Evolutionary conservation across 768 basidiomycete species (phyloP).

Genomic region (Mycena vitilis): DNA sequence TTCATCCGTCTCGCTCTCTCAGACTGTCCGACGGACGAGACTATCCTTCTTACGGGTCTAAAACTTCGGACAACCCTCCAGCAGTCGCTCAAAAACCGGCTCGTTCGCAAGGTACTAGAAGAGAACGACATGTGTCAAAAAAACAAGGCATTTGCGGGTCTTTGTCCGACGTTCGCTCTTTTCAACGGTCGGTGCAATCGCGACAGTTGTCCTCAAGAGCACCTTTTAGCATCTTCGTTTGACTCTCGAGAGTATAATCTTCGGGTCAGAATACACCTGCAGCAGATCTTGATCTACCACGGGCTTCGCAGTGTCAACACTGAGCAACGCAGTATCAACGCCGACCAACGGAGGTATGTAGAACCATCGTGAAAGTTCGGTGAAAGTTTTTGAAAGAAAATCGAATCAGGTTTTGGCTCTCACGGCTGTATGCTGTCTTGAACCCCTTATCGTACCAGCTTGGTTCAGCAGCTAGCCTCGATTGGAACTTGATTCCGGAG

Average conservation of each 20-base stretch:
- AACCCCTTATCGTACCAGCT: slow-evolving; percentile 58
- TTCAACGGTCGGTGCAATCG: slow-evolving; percentile 22
- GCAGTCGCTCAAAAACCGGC: slow-evolving; percentile 38
- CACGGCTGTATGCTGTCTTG: slow-evolving; percentile 59
- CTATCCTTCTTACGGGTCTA: slow-evolving; percentile 27
- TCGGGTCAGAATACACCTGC: slow-evolving; percentile 56
- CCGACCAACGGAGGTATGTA: slow-evolving; percentile 39
- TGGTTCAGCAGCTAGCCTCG: slow-evolving; percentile 55
- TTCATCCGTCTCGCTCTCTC: slow-evolving; percentile 9
- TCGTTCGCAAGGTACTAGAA: slow-evolving; percentile 43
- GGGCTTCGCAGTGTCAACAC: slow-evolving; percentile 34
- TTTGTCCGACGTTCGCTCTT: slow-evolving; percentile 16
- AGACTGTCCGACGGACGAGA: neutral
- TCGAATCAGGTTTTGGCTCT: slow-evolving; percentile 62
- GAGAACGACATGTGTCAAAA: slow-evolving; percentile 48
- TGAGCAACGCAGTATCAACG: neutral
- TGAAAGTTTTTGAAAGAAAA: too few species aligned
- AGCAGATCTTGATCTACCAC: slow-evolving; percentile 62
- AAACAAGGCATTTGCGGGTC: slow-evolving; percentile 43
- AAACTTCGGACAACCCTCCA: slow-evolving; percentile 42
- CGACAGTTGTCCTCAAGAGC: slow-evolving; percentile 25
- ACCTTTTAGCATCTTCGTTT: slow-evolving; percentile 1
- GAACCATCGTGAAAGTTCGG: neutral
- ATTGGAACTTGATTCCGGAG: slow-evolving; percentile 52
- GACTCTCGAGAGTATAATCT: slow-evolving; percentile 11